phyloP scores from a whole-genome alignment of 2,329 filamentous ascomycete species.

The Cordyceps farinosa region DNA sequence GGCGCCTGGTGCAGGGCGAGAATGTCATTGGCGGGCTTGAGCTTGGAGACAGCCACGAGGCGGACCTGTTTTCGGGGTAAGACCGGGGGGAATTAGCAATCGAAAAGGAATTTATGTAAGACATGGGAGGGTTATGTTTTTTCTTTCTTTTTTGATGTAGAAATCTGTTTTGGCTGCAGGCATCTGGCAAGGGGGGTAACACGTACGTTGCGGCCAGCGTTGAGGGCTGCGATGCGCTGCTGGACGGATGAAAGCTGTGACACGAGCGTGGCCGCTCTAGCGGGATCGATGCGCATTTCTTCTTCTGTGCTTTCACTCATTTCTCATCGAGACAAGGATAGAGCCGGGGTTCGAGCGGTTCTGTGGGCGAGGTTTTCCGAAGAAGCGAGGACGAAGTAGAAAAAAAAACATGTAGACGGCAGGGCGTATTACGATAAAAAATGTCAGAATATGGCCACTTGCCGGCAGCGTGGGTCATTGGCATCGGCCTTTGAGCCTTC shows the following conservation, averaged over 20 bases:
- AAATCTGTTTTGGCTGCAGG: background rate
- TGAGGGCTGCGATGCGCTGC: conserved; percentile 52
- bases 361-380: background rate
- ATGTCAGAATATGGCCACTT: conserved; percentile 5
- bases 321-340: conserved; percentile 15
- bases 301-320: conserved; percentile 44
- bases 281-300: conserved; percentile 60
- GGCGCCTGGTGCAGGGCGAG: conserved; percentile 69
- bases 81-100: background rate
- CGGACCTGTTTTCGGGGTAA: conserved; percentile 54
- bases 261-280: conserved; percentile 59
- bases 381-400: background rate
- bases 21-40: conserved; percentile 91
- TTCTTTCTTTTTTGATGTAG: background rate
- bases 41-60: conserved; percentile 91
- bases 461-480: conserved; percentile 11
- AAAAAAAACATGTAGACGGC: background rate
- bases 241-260: conserved; percentile 60
- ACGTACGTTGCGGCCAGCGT: conserved; percentile 53
- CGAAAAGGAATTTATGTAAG: too few relatives aligned
- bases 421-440: conserved; percentile 5
- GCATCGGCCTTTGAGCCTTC: background rate
- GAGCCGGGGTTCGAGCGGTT: background rate
- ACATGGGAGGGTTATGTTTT: background rate
- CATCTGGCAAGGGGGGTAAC: background rate